A percentile compares a stretch with the other conserved stretches of the same genome.
These are phyloP conservation scores for Podospora didyma DNA, from an alignment of 495 filamentous ascomycete species.

Conservation along the genomic window DNA sequence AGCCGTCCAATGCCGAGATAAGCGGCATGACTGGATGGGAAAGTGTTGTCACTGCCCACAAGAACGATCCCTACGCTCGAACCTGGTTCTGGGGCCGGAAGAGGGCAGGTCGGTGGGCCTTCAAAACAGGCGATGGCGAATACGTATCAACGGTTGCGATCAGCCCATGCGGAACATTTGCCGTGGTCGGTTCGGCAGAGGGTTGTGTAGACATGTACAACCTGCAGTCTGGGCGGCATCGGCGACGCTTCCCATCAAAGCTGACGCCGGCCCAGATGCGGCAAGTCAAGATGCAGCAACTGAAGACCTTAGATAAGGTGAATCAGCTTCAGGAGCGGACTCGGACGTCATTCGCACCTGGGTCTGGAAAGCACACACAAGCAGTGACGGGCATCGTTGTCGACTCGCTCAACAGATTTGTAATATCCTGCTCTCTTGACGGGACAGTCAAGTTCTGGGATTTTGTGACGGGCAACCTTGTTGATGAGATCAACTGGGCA, in stretches of 20 bases:
- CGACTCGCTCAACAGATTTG: slow-evolving; percentile 74
- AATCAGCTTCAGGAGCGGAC: slow-evolving; percentile 40
- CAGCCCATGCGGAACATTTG: slow-evolving; percentile 89
- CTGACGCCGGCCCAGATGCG: slow-evolving; percentile 61
- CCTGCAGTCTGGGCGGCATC: slow-evolving; percentile 83
- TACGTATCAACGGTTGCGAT: slow-evolving; percentile 85
- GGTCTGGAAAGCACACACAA: slow-evolving; percentile 66
- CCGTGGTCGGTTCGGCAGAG: slow-evolving; percentile 77
- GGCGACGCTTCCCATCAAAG: slow-evolving; percentile 77
- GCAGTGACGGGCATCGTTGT: slow-evolving; percentile 81
- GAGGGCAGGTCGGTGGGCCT: slow-evolving; percentile 86
- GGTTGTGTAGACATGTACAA: slow-evolving; percentile 93
- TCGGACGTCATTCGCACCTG: slow-evolving; percentile 37
- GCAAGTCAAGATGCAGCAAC: slow-evolving; percentile 54
- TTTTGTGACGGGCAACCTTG: slow-evolving; percentile 69
- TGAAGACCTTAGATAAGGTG: slow-evolving; percentile 42
- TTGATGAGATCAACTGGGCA: slow-evolving; percentile 82
- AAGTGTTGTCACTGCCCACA: slow-evolving; percentile 92
- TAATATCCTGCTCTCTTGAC: slow-evolving; percentile 83
- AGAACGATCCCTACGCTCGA: slow-evolving; percentile 74
- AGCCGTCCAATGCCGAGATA: slow-evolving; percentile 52
- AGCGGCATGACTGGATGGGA: slow-evolving; percentile 88
- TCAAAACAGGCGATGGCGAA: slow-evolving; percentile 78
- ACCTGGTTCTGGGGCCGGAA: slow-evolving; percentile 99
- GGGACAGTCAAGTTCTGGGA: slow-evolving; percentile 99